Conservation (phyloP, 371 early-diverging fungal species). For the Lichtheimia ornata region DNA sequence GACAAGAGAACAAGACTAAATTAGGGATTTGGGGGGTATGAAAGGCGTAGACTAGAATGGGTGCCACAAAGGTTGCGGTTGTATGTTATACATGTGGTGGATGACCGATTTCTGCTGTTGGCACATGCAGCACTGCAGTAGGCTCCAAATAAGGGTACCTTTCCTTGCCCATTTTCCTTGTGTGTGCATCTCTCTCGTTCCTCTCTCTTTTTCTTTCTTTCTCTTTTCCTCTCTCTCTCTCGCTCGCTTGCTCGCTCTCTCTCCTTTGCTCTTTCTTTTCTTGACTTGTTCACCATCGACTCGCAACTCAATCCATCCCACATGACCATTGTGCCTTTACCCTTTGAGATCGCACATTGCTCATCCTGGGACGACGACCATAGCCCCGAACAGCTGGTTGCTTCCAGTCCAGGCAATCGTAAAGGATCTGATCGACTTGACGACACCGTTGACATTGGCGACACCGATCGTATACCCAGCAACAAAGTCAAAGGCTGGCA, state of each 20-base stretch:
- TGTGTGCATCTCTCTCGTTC: not conserved
- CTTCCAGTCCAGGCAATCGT: conserved; percentile 35
- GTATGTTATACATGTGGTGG: too few species aligned
- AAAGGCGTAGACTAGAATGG: conserved; percentile 5
- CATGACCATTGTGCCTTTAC: conserved; percentile 25
- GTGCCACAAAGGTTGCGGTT: conserved; percentile 10
- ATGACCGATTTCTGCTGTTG: too few species aligned
- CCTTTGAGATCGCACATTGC: conserved; percentile 29
- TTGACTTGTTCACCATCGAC: not conserved
- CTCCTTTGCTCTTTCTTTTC: conserved; percentile 10
- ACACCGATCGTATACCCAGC: conserved; percentile 14
- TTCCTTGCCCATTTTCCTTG: too few species aligned
- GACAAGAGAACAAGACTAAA: not conserved
- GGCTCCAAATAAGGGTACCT: conserved; percentile 10
- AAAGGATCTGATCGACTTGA: conserved; percentile 10
- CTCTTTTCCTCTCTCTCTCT: not conserved
- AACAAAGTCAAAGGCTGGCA: conserved; percentile 50
- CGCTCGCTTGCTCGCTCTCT: conserved; percentile 8
- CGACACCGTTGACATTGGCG: conserved; percentile 17
- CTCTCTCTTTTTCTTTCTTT: not conserved
- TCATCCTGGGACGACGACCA: conserved; percentile 49
- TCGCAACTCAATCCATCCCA: not conserved
- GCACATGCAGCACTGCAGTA: conserved; percentile 15
- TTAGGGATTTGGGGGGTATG: not conserved
- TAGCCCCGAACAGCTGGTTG: conserved; percentile 38